These are phyloP conservation scores for Circinella minor DNA, from an alignment of 371 early-diverging fungal genomes.

Conservation along the genomic window DNA sequence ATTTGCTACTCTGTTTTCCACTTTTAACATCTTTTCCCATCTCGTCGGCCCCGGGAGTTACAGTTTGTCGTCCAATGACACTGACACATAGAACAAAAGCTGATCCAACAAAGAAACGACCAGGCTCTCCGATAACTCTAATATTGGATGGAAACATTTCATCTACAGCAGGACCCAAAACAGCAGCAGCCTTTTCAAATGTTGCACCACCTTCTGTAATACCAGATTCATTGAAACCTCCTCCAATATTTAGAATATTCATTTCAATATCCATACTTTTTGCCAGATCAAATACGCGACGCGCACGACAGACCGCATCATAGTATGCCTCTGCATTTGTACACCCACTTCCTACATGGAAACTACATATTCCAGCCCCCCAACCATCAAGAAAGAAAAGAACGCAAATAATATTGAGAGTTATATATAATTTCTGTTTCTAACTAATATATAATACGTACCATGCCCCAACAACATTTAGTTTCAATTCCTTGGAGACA, in stretches of 20 bases:
- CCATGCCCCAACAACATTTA: conserved; percentile 89
- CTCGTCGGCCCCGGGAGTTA: conserved; percentile 33
- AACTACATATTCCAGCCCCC: conserved; percentile 35
- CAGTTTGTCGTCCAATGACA: conserved; percentile 81
- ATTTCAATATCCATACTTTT: conserved; percentile 76
- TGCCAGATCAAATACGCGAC: conserved; percentile 88
- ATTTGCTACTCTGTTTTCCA: conserved; percentile 19
- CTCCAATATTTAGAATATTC: conserved; percentile 91
- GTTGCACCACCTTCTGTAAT: conserved; percentile 73
- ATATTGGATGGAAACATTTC: conserved; percentile 73
- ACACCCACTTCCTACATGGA: conserved; percentile 97
- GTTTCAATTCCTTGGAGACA: conserved; percentile 75
- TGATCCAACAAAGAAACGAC: conserved; percentile 93
- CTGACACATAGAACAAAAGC: conserved; percentile 93
- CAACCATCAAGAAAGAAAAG: too few relatives aligned
- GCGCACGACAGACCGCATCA: conserved; percentile 88
- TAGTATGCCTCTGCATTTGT: conserved; percentile 86
- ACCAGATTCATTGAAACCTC: conserved; percentile 90
- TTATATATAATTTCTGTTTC: background rate
- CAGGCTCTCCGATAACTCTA: conserved; percentile 97
- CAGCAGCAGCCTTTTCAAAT: conserved; percentile 83
- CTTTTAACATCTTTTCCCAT: conserved; percentile 18
- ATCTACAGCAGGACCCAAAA: conserved; percentile 83
- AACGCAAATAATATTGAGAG: too few relatives aligned
- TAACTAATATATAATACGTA: conserved; percentile 12